phyloP scores from a whole-genome alignment of 2,329 filamentous ascomycete species.

The Colletotrichum sansevieriae region DNA sequence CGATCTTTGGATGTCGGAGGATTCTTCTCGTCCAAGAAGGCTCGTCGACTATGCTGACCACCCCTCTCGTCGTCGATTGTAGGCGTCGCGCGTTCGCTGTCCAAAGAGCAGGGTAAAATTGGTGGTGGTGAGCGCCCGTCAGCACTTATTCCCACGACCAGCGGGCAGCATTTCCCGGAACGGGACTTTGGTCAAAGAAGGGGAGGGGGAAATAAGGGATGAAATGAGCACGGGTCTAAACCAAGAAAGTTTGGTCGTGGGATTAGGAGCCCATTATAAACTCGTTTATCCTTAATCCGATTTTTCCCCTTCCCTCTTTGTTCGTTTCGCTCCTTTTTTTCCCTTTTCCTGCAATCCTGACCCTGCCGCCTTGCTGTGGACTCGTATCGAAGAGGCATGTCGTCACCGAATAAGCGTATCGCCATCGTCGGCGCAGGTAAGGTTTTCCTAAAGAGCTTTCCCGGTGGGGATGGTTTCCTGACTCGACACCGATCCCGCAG shows the following conservation, averaged over 20 bases:
- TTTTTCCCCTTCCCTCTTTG: neutral
- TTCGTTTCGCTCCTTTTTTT: no score
- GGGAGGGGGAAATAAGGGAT: neutral
- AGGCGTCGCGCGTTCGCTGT: neutral
- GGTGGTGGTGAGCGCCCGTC: constrained; percentile 8
- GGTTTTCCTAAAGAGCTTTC: neutral
- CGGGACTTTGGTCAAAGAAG: neutral
- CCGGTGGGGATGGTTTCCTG: neutral
- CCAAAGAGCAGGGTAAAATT: neutral
- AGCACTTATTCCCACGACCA: constrained; percentile 4
- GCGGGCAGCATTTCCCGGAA: constrained; percentile 10
- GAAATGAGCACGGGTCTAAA: neutral
- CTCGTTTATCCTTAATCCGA: neutral
- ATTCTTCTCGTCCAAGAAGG: neutral
- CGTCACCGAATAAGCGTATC: constrained; percentile 38
- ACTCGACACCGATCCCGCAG: constrained; percentile 40
- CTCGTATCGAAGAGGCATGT: neutral
- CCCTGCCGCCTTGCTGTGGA: neutral
- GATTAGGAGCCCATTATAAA: neutral
- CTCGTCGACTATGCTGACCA: constrained; percentile 8
- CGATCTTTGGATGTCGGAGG: neutral
- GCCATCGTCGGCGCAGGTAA: constrained; percentile 46
- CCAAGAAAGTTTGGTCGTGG: neutral
- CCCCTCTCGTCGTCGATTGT: neutral
- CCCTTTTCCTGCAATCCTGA: neutral